Base-by-base conservation (phyloP, 129 eudicot genomes). In the Heracleum sosnowskyi region DNA sequence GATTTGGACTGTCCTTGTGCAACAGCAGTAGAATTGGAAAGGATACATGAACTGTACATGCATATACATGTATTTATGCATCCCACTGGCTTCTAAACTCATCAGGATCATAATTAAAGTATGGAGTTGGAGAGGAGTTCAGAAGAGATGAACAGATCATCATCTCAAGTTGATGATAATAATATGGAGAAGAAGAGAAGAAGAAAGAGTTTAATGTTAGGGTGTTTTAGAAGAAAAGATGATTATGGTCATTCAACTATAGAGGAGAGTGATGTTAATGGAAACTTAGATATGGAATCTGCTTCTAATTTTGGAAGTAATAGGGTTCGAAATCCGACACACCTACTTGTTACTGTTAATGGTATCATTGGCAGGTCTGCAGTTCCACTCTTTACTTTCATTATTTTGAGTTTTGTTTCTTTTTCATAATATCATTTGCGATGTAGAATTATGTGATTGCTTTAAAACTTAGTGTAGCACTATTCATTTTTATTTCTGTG, bases 311-410 rank as follows among this genome's bases (percentile, higher is more conserved):
- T 74, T 4, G 86, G 39, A 37, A 53, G 17, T 33, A 80, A 70
- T 60, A 85, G 53, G 28, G 26, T 66, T 62, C 84, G 44, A 18
- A 17, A 42, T n/a, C 95, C 95, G 53, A 78, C 84, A n/a, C 98
- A 93, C 76, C 83, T 94, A 7, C 84, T 94, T 63, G 86, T 94
- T 74, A 91, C 86, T 88, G 96, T 94, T 49, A 91, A 94, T 64
- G 98, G 98, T 10, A 83, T 94, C 73, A 82, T 94, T 77, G 98
- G 98, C 77, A 91, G 98, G 98, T 93, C 62, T n/a, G n/a, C n/a
- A n/a, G n/a, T n/a, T n/a, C n/a, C n/a, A n/a, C n/a, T n/a, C n/a
- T n/a, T n/a, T n/a, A n/a, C n/a, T n/a, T n/a, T n/a, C n/a, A n/a
- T n/a, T n/a, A n/a, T n/a, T n/a, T n/a, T n/a, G n/a, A n/a, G n/a